Conservation (phyloP, 208 protist genomes). For the Trypanosoma vivax region DNA sequence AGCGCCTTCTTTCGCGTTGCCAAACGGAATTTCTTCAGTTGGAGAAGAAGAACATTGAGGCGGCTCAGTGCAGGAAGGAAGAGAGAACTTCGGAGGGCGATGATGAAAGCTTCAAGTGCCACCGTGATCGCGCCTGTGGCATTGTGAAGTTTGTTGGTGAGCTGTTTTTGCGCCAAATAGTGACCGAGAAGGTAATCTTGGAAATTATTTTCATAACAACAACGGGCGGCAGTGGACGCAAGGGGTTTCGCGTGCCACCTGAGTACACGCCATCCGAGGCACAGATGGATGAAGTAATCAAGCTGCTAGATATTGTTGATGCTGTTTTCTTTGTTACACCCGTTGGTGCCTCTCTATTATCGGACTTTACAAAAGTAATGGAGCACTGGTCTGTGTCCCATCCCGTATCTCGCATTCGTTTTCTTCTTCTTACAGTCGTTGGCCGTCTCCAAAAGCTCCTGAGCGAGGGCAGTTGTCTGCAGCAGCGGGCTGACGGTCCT, state of each 20-base stretch:
- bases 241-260: constrained; percentile 40
- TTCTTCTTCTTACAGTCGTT: constrained; percentile 53
- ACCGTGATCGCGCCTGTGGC: constrained; percentile 54
- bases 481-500: too few species aligned
- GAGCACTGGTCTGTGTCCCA: constrained; percentile 61
- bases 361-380: constrained; percentile 31
- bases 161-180: constrained; percentile 60
- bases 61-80: constrained; percentile 18
- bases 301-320: constrained; percentile 33
- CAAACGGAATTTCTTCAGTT: constrained; percentile 46
- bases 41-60: constrained; percentile 18
- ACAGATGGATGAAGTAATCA: constrained; percentile 70
- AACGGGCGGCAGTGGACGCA: constrained; percentile 31
- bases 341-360: constrained; percentile 33
- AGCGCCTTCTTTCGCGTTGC: constrained; percentile 59
- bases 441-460: constrained; percentile 32
- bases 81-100: constrained; percentile 13
- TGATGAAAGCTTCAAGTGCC: constrained; percentile 37
- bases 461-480: constrained; percentile 6
- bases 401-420: constrained; percentile 51
- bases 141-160: constrained; percentile 76
- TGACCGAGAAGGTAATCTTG: constrained; percentile 46
- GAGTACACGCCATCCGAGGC: constrained; percentile 52
- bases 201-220: constrained; percentile 49
- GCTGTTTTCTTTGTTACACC: constrained; percentile 41